phyloP scores from a whole-genome alignment of 2,329 filamentous ascomycete species.

The Aspergillus bombycis region DNA sequence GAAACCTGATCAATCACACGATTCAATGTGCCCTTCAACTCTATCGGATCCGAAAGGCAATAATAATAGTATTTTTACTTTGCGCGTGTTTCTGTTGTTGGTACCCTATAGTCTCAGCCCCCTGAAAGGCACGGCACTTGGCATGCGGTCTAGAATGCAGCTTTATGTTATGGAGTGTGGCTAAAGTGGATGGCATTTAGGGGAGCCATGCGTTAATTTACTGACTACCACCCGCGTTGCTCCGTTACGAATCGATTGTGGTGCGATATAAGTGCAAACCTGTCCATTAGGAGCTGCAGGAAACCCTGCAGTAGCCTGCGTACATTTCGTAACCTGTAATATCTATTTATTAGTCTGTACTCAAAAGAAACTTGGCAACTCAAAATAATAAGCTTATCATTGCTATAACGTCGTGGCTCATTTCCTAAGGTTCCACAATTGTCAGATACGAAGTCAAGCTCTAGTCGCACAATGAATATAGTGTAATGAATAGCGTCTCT shows the following conservation, averaged over 20 bases:
- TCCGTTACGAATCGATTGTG: background rate
- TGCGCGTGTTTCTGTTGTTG: background rate
- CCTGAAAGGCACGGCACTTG: no score
- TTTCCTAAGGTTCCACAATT: background rate
- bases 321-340: background rate
- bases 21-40: background rate
- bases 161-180: background rate
- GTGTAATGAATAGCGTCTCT: background rate
- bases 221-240: background rate
- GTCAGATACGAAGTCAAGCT: background rate
- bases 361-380: background rate
- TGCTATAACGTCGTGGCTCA: background rate
- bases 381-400: background rate
- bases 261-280: background rate
- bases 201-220: background rate
- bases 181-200: background rate
- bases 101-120: no score
- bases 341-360: background rate
- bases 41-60: background rate
- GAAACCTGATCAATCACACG: background rate
- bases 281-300: background rate
- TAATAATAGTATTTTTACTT: background rate
- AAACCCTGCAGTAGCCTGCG: background rate
- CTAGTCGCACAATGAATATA: background rate
- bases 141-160: no score